These are phyloP conservation scores for Leptosphaerulina australis DNA, from an alignment of 2,329 filamentous ascomycete genomes.

Conservation along the genomic window DNA sequence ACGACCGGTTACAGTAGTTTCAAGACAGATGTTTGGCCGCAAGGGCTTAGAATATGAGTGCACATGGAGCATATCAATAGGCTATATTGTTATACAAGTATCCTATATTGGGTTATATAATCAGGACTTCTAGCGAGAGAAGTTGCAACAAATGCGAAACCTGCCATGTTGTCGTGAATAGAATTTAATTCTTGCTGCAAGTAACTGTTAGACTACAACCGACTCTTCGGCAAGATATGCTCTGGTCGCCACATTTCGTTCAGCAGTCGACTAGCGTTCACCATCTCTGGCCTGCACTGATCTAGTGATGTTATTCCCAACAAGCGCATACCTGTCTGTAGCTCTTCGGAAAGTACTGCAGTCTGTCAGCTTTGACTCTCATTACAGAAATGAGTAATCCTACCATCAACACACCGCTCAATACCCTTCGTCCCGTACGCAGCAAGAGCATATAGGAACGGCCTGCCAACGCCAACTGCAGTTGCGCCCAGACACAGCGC, in stretches of 20 bases:
- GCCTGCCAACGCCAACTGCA: conserved; percentile 47
- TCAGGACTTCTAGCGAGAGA: too few species aligned
- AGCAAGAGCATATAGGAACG: conserved; percentile 48
- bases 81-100: too few species aligned
- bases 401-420: conserved; percentile 46
- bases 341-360: conserved; percentile 60
- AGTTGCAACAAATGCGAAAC: too few species aligned
- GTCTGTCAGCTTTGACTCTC: conserved; percentile 12
- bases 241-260: conserved; percentile 47
- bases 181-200: background rate
- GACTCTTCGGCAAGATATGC: conserved; percentile 28
- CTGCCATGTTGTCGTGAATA: too few species aligned
- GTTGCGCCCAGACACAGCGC: conserved; percentile 49
- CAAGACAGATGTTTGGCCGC: too few species aligned
- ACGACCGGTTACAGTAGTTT: background rate
- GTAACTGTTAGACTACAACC: conserved; percentile 23
- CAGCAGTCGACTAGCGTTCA: conserved; percentile 55
- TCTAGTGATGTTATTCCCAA: conserved; percentile 67
- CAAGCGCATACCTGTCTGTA: conserved; percentile 70
- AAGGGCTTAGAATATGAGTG: too few species aligned
- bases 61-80: too few species aligned
- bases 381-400: conserved; percentile 16
- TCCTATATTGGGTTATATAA: too few species aligned
- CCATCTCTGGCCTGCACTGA: conserved; percentile 65
- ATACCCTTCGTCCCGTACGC: conserved; percentile 48